Evolutionary conservation across 2,329 filamentous ascomycete genomes (phyloP).

Genomic region (Colletotrichum sp.): DNA sequence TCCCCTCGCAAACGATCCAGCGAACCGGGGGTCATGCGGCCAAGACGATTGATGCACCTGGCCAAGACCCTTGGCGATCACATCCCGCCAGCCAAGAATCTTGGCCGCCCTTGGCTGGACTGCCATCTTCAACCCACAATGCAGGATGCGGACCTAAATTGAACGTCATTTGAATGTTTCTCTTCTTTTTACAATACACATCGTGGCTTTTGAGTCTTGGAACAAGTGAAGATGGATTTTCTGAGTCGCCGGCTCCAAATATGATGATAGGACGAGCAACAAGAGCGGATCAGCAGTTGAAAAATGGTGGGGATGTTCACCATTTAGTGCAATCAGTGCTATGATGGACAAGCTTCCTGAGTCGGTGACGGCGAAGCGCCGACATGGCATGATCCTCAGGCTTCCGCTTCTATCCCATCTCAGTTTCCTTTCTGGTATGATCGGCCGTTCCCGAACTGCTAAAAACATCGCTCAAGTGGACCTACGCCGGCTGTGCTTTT

Average conservation of each 20-base stretch:
- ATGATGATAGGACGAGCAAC: background rate
- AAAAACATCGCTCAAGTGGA: background rate
- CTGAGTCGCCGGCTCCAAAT: background rate
- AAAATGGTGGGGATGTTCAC: background rate
- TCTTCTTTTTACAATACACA: accelerated
- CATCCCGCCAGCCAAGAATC: background rate
- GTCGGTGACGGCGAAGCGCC: background rate
- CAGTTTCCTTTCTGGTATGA: background rate
- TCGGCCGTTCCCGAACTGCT: background rate
- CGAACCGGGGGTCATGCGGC: background rate
- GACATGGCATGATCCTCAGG: background rate
- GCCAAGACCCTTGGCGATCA: conserved; percentile 1
- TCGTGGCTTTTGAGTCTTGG: accelerated
- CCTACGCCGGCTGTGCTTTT: background rate
- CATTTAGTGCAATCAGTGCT: background rate
- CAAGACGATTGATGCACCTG: background rate
- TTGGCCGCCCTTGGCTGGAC: background rate
- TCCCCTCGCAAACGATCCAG: background rate
- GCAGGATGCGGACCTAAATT: background rate
- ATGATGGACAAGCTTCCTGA: background rate
- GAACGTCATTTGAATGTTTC: background rate
- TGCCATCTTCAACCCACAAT: background rate
- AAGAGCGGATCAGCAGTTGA: background rate
- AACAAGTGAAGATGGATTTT: background rate
- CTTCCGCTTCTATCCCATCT: background rate